Conservation (phyloP, 73 alveolate genomes). For the Effrenium voratum region DNA sequence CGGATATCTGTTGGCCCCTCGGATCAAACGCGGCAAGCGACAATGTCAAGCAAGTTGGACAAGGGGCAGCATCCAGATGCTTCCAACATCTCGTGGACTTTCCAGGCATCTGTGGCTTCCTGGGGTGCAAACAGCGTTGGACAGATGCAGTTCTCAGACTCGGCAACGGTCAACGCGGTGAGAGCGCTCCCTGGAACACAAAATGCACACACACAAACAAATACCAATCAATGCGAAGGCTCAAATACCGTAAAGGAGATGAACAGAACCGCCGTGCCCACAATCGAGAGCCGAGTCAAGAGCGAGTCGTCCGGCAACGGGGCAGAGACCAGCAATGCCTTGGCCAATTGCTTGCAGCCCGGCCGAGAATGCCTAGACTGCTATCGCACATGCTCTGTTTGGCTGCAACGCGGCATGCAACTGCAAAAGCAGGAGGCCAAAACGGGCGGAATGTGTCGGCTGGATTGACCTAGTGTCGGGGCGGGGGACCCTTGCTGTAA, state of each 20-base stretch:
- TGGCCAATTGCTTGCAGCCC: not conserved
- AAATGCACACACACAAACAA: not conserved
- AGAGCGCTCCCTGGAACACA: not conserved
- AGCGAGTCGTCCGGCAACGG: conserved; percentile 78
- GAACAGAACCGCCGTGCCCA: conserved; percentile 28
- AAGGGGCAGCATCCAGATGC: conserved; percentile 27
- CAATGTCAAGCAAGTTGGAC: not conserved
- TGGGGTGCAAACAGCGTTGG: too few species aligned
- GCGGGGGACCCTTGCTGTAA: too few species aligned
- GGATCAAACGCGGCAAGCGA: not conserved
- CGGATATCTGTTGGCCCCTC: not conserved
- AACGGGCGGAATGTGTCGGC: too few species aligned
- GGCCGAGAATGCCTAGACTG: not conserved
- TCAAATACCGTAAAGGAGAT: not conserved
- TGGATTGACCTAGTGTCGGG: too few species aligned
- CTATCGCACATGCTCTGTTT: not conserved
- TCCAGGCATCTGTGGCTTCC: conserved; percentile 42
- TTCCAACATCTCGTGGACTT: not conserved
- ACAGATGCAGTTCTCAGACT: too few species aligned
- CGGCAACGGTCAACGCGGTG: too few species aligned
- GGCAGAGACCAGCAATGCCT: conserved; percentile 44
- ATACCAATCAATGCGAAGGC: not conserved
- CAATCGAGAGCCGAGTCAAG: conserved; percentile 28
- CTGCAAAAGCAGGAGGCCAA: too few species aligned
- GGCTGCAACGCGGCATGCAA: too few species aligned